Base-by-base conservation (phyloP, 2,329 filamentous ascomycete species). In the Colletotrichum noveboracense region DNA sequence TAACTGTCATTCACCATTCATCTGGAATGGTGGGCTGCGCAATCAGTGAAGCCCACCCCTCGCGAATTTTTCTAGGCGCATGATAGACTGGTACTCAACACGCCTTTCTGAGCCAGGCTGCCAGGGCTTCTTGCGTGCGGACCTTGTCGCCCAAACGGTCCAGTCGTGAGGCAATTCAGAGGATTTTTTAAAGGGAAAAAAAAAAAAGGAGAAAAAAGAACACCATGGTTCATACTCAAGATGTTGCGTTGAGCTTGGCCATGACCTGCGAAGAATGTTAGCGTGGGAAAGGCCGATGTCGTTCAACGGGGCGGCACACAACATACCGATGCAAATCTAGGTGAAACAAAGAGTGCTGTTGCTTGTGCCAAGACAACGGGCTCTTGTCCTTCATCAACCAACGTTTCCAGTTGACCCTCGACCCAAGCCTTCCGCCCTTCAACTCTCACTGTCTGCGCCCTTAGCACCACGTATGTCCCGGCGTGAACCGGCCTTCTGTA, bases 361-460 rank as follows among this genome's bases (percentile, higher is more conserved):
- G 95, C 96, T 85, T 97, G 95, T 9, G 94, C 95, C 75, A 98
- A 84, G 64, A 96, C 89, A 18, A 89, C 85, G 1, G 93, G 92
- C 79, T 89, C 87, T 84, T 93, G 90, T 10, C 91, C 91, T 38
- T 87, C 87, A 30, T 89, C 74, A 9, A 91, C 91, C 76, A 98
- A 85, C 71, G 95, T 93, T 89, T 98, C 96, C 80, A 98, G 93
- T 79, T 92, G 91, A 2, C 95, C 97, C 85, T 94, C 93, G 2
- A 98, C 95, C 95, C 95, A 98, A 14, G 96, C 96, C 87, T 98
- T 98, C 77, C 97, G 90, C 1, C 97, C 96, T 82, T 98, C 96
- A 2, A 96, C 94, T 86, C 94, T 96, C 12, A 91, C 93, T 24
- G 96, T 98, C 82, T 92, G 91, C 6, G 95, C 96, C 77, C 91